phyloP scores from a whole-genome alignment of 805 yeast genomes.

The Kluyveromyces wickerhamii region DNA sequence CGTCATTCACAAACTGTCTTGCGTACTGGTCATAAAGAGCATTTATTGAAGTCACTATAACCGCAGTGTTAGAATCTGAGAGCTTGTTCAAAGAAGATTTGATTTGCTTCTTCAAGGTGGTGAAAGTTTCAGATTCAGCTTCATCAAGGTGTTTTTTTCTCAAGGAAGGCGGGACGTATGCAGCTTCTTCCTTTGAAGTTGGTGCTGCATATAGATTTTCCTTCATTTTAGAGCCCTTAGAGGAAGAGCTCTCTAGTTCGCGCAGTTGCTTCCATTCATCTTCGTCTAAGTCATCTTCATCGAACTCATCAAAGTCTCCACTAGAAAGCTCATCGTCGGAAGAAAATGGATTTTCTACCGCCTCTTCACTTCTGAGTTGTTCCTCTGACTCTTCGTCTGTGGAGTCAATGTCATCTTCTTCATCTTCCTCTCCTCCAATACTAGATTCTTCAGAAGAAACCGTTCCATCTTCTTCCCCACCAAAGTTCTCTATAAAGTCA shows the following conservation, averaged over 20 bases:
- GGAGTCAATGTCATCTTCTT: constrained; percentile 16
- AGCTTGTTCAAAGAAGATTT: constrained; percentile 82
- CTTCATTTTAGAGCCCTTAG: constrained; percentile 28
- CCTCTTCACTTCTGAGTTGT: constrained; percentile 19
- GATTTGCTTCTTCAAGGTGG: constrained; percentile 49
- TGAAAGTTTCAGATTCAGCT: constrained; percentile 37
- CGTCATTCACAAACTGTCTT: constrained; percentile 70
- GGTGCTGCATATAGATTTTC: constrained; percentile 80
- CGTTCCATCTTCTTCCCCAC: constrained; percentile 25
- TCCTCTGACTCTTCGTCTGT: constrained; percentile 21
- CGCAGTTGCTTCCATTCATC: constrained; percentile 28
- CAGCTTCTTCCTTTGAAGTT: constrained; percentile 28
- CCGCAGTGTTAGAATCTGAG: constrained; percentile 75
- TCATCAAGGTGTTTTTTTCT: constrained; percentile 43
- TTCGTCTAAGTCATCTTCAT: constrained; percentile 32
- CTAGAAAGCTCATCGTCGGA: constrained; percentile 37
- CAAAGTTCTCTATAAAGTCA: constrained; percentile 34
- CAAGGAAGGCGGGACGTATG: constrained; percentile 83
- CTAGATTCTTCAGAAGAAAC: constrained; percentile 19
- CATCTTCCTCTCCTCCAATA: constrained; percentile 19
- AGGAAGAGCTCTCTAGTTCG: constrained; percentile 26
- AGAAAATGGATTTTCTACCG: constrained; percentile 29
- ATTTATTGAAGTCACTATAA: constrained; percentile 63
- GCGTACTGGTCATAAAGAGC: constrained; percentile 58
- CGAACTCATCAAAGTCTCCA: constrained; percentile 37